Percentiles rank a stretch among this genome's conserved stretches.
Evolutionary conservation across 2,329 filamentous ascomycete genomes (phyloP).

Genomic region (Fusarium verticillioides): DNA sequence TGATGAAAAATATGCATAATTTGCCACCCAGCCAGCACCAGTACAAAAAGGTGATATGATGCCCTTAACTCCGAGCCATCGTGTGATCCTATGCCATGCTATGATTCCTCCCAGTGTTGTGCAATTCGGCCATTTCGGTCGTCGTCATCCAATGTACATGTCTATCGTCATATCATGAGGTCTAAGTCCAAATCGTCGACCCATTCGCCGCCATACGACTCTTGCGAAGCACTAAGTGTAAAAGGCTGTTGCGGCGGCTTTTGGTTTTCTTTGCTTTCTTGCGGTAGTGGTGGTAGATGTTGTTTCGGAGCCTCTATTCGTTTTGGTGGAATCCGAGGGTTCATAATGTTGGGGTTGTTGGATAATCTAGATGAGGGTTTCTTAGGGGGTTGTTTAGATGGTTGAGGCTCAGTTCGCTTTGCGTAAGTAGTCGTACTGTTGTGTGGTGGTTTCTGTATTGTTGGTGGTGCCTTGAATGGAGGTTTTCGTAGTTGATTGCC

Average conservation of each 20-base stretch:
- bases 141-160: slow-evolving; percentile 17
- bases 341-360: not conserved
- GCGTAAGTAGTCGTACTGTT: not conserved
- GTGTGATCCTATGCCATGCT: not conserved
- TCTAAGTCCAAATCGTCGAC: slow-evolving; percentile 52
- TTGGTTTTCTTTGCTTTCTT: slow-evolving; percentile 43
- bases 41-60: not conserved
- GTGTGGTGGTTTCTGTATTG: slow-evolving; percentile 1
- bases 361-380: not conserved
- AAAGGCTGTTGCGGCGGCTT: slow-evolving; percentile 8
- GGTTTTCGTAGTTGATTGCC: not conserved
- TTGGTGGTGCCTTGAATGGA: not conserved
- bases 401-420: not conserved
- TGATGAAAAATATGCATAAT: not conserved
- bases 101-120: not conserved
- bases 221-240: slow-evolving; percentile 48
- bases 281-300: not conserved
- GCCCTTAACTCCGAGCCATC: slow-evolving; percentile 12
- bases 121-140: not conserved
- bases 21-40: slow-evolving; percentile 15
- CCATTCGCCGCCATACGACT: slow-evolving; percentile 54
- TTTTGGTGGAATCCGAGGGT: not conserved
- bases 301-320: not conserved
- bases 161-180: slow-evolving; percentile 42
- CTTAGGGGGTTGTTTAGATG: not conserved